Evolutionary conservation across 1,284 basidiomycete genomes (phyloP).

Genomic region (Leccinum cinnamomeum): DNA sequence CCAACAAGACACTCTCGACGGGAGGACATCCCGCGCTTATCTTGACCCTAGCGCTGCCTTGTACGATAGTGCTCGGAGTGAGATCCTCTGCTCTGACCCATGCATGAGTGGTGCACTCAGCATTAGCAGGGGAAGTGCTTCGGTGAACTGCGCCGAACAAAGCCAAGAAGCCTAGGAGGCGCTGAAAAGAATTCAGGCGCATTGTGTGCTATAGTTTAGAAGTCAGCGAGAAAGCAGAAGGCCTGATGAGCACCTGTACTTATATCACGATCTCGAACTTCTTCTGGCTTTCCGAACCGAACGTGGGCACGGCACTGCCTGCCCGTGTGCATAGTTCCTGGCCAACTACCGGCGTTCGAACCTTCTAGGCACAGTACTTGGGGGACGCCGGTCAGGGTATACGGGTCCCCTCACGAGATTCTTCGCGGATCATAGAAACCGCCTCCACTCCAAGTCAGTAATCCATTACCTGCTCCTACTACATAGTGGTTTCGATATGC

Average conservation of each 20-base stretch:
- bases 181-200: slow-evolving; percentile 1
- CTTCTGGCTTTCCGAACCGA: not conserved
- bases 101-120: slow-evolving; percentile 9
- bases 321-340: not conserved
- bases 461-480: no score
- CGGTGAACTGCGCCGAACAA: slow-evolving; percentile 7
- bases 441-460: not conserved
- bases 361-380: not conserved
- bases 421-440: not conserved
- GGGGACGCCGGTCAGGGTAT: not conserved
- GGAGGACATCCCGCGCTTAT: slow-evolving; percentile 21
- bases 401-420: not conserved
- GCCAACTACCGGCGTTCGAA: not conserved
- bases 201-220: not conserved
- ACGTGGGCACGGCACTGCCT: not conserved
- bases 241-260: not conserved
- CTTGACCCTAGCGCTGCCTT: slow-evolving; percentile 9
- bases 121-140: not conserved
- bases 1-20: slow-evolving; percentile 11
- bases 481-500: not conserved
- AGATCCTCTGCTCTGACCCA: no score
- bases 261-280: not conserved
- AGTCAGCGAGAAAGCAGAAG: not conserved
- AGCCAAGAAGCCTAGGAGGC: slow-evolving; percentile 5
- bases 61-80: no score